These are phyloP conservation scores for Funneliformis mosseae DNA, from an alignment of 192 early-diverging fungal species.

Conservation along the genomic window DNA sequence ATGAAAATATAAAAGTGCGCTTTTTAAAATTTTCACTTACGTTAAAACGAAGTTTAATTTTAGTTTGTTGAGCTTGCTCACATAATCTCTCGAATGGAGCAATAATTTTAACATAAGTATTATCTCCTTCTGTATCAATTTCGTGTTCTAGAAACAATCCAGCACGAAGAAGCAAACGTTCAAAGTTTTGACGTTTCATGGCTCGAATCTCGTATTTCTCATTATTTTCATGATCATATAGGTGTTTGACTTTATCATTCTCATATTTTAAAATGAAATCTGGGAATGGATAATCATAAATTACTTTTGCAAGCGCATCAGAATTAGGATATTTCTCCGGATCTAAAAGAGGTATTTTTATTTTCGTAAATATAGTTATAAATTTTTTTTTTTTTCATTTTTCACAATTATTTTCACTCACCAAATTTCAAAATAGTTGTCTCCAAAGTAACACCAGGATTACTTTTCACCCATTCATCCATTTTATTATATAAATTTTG, in stretches of 20 bases:
- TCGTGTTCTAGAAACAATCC: constrained; percentile 47
- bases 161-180: constrained; percentile 40
- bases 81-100: constrained; percentile 48
- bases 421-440: constrained; percentile 42
- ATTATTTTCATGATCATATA: constrained; percentile 21
- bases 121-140: constrained; percentile 38
- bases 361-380: background rate
- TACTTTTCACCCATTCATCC: constrained; percentile 29
- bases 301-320: constrained; percentile 47
- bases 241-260: constrained; percentile 37
- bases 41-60: constrained; percentile 41
- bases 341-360: background rate
- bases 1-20: too few relatives aligned
- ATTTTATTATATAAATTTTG: constrained; percentile 39
- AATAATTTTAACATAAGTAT: constrained; percentile 47
- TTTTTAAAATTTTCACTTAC: constrained; percentile 26
- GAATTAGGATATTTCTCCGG: background rate
- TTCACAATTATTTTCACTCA: constrained; percentile 15
- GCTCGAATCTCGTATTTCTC: background rate
- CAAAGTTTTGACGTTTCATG: constrained; percentile 38
- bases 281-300: constrained; percentile 41
- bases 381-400: background rate
- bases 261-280: constrained; percentile 47
- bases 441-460: constrained; percentile 36
- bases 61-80: constrained; percentile 42